phyloP scores from a whole-genome alignment of 805 yeast species.

The Barnettozyma populi region DNA sequence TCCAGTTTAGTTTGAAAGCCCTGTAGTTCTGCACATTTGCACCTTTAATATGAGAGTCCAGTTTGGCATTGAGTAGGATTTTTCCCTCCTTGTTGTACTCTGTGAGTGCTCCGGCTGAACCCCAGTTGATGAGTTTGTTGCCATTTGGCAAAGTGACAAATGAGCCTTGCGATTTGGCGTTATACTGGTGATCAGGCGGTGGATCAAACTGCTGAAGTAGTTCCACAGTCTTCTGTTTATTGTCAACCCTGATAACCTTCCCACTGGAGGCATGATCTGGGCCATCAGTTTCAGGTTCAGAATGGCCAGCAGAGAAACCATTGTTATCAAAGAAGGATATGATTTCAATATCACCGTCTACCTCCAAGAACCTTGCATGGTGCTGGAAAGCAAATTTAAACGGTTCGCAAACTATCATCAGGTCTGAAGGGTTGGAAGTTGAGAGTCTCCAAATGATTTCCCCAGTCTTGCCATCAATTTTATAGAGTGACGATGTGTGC shows the following conservation, averaged over 20 bases:
- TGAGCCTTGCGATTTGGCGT: slow-evolving; percentile 21
- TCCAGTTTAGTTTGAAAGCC: slow-evolving; percentile 33
- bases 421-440: slow-evolving; percentile 25
- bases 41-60: slow-evolving; percentile 28
- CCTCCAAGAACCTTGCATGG: slow-evolving; percentile 27
- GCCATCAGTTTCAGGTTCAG: slow-evolving; percentile 24
- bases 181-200: slow-evolving; percentile 21
- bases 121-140: slow-evolving; percentile 34
- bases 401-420: slow-evolving; percentile 8
- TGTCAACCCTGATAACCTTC: slow-evolving; percentile 31
- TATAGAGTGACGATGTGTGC: slow-evolving; percentile 31
- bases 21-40: slow-evolving; percentile 30
- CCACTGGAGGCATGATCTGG: slow-evolving; percentile 28
- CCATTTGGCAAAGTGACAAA: slow-evolving; percentile 30
- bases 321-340: slow-evolving; percentile 34
- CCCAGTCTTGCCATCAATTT: slow-evolving; percentile 32
- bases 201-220: slow-evolving; percentile 24
- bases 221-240: slow-evolving; percentile 25
- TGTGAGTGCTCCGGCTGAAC: slow-evolving; percentile 35
- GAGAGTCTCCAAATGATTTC: slow-evolving; percentile 31
- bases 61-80: slow-evolving; percentile 29
- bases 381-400: slow-evolving; percentile 32
- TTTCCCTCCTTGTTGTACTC: slow-evolving; percentile 28
- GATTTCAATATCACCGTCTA: slow-evolving; percentile 19
- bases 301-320: slow-evolving; percentile 32